Percentiles rank a stretch among this genome's conserved stretches.
phyloP scores from a whole-genome alignment of 371 early-diverging fungal genomes.

The Conidiobolus incongruus region DNA sequence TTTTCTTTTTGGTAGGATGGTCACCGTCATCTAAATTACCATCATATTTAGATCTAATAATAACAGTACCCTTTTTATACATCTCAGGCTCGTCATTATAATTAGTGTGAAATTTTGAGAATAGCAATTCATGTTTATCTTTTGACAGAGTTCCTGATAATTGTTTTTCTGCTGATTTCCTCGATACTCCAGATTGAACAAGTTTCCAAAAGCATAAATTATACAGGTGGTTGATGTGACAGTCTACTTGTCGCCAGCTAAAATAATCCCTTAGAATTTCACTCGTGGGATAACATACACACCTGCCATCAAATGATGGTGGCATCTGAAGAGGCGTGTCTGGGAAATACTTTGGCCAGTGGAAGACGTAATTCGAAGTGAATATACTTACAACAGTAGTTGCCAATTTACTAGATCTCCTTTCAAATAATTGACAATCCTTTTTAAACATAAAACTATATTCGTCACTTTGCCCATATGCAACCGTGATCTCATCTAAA shows the following conservation, averaged over 20 bases:
- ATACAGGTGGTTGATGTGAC: slow-evolving; percentile 75
- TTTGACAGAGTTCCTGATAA: too few relatives aligned
- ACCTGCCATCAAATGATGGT: slow-evolving; percentile 82
- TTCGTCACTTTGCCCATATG: slow-evolving; percentile 91
- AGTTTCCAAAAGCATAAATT: slow-evolving; percentile 86
- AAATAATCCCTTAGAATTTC: slow-evolving; percentile 73
- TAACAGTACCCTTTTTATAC: slow-evolving; percentile 66
- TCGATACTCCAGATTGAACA: slow-evolving; percentile 44
- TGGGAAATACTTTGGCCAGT: slow-evolving; percentile 58
- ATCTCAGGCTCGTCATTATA: slow-evolving; percentile 63
- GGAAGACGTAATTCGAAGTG: slow-evolving; percentile 59
- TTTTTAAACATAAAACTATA: slow-evolving; percentile 62
- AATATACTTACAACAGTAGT: slow-evolving; percentile 67
- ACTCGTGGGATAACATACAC: slow-evolving; percentile 70
- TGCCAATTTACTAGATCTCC: slow-evolving; percentile 71
- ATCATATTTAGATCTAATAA: slow-evolving; percentile 8
- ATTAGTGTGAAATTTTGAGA: slow-evolving; percentile 59
- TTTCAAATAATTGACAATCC: slow-evolving; percentile 41
- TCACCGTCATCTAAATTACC: too few relatives aligned
- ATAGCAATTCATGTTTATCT: slow-evolving; percentile 80
- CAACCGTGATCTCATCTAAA: slow-evolving; percentile 57
- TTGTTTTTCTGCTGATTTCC: too few relatives aligned
- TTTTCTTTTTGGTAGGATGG: too few relatives aligned
- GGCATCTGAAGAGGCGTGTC: slow-evolving; percentile 37
- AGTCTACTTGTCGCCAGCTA: slow-evolving; percentile 89